Evolutionary conservation across 129 eudicot genomes (phyloP).

Genomic region (Kitagawia praeruptora): DNA sequence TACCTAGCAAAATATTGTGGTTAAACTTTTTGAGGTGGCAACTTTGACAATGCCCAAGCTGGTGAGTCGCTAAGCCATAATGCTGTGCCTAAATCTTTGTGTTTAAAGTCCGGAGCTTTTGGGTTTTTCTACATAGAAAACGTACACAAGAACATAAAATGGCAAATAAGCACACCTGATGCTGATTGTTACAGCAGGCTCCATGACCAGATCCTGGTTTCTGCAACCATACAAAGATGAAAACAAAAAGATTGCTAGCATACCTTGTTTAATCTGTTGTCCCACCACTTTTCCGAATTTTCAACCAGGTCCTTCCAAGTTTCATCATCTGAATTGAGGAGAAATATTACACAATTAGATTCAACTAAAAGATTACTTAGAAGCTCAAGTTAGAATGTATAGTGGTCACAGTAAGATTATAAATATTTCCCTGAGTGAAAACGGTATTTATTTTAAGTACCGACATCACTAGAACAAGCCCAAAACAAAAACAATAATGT

Average conservation of each 20-base stretch:
- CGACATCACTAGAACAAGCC: not conserved
- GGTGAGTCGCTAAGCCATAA: conserved; percentile 34
- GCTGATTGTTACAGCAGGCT: not conserved
- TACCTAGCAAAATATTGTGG: not conserved
- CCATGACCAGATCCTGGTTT: not conserved
- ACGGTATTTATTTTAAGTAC: not conserved
- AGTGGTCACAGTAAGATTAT: not conserved
- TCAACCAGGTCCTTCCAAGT: conserved; percentile 56
- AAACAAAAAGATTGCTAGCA: not conserved
- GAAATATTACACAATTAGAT: not conserved
- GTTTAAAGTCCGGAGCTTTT: conserved; percentile 40
- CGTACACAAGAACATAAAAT: not conserved
- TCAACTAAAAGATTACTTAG: not conserved
- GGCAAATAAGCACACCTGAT: not conserved
- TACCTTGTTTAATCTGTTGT: conserved; percentile 41
- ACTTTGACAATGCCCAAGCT: conserved; percentile 33
- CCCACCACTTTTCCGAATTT: conserved; percentile 73
- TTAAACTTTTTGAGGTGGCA: conserved; percentile 22
- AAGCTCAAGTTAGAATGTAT: not conserved
- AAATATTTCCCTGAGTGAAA: not conserved
- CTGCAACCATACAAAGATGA: not conserved
- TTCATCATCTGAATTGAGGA: conserved; percentile 26
- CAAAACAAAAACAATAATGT: not conserved
- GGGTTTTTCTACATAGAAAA: conserved; percentile 5
- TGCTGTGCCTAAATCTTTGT: conserved; percentile 28